These are phyloP conservation scores for Starmerella stellata DNA, from an alignment of 805 yeast genomes.

Conservation along the genomic window DNA sequence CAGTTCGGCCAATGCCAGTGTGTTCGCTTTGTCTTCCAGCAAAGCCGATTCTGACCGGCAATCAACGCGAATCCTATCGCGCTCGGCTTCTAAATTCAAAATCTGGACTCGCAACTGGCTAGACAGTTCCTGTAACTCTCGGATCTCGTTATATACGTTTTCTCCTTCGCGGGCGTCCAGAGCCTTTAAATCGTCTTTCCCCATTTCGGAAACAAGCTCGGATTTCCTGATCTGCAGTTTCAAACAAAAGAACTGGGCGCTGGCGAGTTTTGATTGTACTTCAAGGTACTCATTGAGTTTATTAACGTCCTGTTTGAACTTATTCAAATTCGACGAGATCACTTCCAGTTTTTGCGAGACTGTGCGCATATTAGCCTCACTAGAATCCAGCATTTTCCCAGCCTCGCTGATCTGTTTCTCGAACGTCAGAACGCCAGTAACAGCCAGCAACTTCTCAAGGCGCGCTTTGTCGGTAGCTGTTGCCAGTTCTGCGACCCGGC, in stretches of 20 bases:
- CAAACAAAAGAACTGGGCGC: background rate
- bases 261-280: background rate
- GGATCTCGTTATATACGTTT: background rate
- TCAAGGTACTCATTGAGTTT: background rate
- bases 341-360: background rate
- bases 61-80: background rate
- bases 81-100: background rate
- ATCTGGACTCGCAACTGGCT: background rate
- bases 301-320: constrained; percentile 14
- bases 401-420: constrained; percentile 68
- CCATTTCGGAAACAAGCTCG: background rate
- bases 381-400: constrained; percentile 38
- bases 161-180: background rate
- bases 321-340: background rate
- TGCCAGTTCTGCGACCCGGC: constrained; percentile 70
- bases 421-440: constrained; percentile 86
- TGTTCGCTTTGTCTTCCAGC: background rate
- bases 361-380: background rate
- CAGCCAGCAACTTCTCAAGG: constrained; percentile 62
- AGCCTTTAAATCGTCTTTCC: background rate
- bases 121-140: background rate
- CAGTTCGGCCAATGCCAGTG: background rate
- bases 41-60: background rate
- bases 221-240: background rate
- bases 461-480: constrained; percentile 78